A percentile compares a stretch with the other conserved stretches of the same genome.
Evolutionary conservation across 352 stramenopile genomes (phyloP).

Genomic region (Phytophthora citrophthora): DNA sequence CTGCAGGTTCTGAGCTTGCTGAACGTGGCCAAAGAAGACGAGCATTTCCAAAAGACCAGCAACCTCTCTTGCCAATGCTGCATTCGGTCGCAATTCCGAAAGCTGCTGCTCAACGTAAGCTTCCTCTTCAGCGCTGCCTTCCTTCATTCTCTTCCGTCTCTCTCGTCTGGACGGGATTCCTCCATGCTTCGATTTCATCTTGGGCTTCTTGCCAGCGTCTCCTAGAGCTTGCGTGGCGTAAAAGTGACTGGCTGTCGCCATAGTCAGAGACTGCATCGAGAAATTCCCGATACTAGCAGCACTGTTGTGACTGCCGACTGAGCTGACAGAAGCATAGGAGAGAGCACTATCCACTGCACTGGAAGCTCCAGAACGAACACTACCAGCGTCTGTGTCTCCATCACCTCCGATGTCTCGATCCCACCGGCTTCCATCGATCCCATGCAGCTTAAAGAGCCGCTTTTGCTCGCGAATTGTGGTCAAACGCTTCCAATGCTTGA

Average conservation of each 20-base stretch:
- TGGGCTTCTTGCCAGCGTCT: constrained; percentile 40
- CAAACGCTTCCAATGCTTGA: constrained; percentile 60
- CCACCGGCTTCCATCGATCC: constrained; percentile 75
- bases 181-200: constrained; percentile 47
- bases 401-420: constrained; percentile 21
- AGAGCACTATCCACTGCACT: constrained; percentile 66
- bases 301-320: constrained; percentile 84
- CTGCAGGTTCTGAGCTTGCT: constrained; percentile 54
- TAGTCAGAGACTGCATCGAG: constrained; percentile 58
- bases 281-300: constrained; percentile 73
- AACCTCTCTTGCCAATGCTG: constrained; percentile 42
- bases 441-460: constrained; percentile 77
- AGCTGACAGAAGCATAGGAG: constrained; percentile 68
- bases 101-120: constrained; percentile 62
- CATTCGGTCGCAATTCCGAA: constrained; percentile 42
- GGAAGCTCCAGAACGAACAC: constrained; percentile 48
- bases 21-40: constrained; percentile 52
- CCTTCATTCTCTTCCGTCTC: constrained; percentile 68
- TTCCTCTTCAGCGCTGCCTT: constrained; percentile 76
- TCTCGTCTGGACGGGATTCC: constrained; percentile 55
- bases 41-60: constrained; percentile 56
- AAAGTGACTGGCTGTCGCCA: constrained; percentile 73
- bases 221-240: constrained; percentile 64
- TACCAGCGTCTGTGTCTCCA: constrained; percentile 44
- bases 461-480: constrained; percentile 78